These are phyloP conservation scores for Xylaria multiplex DNA, from an alignment of 2,329 filamentous ascomycete genomes.

Conservation along the genomic window DNA sequence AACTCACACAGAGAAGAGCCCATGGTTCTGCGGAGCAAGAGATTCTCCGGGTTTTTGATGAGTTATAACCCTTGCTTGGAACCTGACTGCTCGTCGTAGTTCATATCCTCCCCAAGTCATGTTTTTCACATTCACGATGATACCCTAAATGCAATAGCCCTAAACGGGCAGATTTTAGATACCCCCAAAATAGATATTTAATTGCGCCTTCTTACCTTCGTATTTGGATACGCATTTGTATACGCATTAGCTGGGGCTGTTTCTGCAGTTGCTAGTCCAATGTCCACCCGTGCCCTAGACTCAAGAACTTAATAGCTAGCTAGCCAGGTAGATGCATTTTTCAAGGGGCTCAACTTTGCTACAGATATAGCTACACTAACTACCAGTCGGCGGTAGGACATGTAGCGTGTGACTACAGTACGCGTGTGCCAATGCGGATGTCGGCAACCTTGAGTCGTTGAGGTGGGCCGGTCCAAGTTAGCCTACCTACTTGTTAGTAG, in stretches of 20 bases:
- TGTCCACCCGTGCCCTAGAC: neutral
- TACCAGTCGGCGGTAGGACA: too few species aligned
- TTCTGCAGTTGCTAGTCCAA: neutral
- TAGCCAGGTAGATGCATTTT: neutral
- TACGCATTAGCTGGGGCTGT: neutral
- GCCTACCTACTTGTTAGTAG: neutral
- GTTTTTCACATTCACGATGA: slow-evolving; percentile 10
- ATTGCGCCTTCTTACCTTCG: slow-evolving; percentile 2
- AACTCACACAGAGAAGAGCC: slow-evolving; percentile 41
- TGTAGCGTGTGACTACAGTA: neutral
- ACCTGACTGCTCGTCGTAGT: neutral
- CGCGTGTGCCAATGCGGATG: slow-evolving; percentile 6
- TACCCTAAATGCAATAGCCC: slow-evolving; percentile 11
- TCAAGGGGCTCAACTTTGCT: neutral
- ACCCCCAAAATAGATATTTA: slow-evolving; percentile 24
- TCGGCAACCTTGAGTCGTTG: slow-evolving; percentile 18
- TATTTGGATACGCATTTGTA: too few species aligned
- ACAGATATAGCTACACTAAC: neutral
- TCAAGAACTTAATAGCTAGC: neutral
- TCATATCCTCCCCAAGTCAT: neutral
- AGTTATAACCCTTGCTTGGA: slow-evolving; percentile 42
- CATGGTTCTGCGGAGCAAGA: slow-evolving; percentile 40
- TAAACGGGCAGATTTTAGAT: slow-evolving; percentile 21
- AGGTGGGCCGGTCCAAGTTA: neutral
- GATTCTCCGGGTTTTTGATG: slow-evolving; percentile 49